Percentiles rank a stretch among this genome's conserved stretches.
Conservation (phyloP, 1,284 basidiomycete species). For the Wallemia ichthyophaga region DNA sequence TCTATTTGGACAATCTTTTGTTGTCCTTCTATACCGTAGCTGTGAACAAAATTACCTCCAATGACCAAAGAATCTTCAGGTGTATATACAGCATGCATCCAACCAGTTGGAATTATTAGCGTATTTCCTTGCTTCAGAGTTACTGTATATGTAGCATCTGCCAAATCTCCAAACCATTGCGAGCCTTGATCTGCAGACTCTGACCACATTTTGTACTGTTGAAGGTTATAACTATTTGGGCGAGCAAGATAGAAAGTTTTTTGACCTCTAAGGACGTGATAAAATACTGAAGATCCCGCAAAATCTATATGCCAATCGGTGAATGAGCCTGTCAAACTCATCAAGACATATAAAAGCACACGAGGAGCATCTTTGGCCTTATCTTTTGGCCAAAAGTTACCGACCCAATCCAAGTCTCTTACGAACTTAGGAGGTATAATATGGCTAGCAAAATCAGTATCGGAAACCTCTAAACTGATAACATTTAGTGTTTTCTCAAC, state of each 20-base stretch:
- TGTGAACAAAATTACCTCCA: conserved; percentile 87
- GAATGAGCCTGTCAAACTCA: conserved; percentile 42
- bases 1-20: conserved; percentile 33
- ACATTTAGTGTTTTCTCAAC: conserved; percentile 40
- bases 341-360: conserved; percentile 82
- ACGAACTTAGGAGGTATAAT: conserved; percentile 60
- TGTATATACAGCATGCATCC: conserved; percentile 94
- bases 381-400: conserved; percentile 53
- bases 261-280: conserved; percentile 59
- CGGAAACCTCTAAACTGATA: conserved; percentile 59
- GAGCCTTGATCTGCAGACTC: conserved; percentile 35
- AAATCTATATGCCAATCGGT: conserved; percentile 66
- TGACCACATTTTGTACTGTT: conserved; percentile 53
- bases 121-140: conserved; percentile 58
- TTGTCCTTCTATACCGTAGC: conserved; percentile 43
- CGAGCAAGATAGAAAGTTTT: conserved; percentile 84
- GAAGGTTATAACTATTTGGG: conserved; percentile 58
- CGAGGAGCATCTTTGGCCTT: conserved; percentile 26
- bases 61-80: conserved; percentile 77
- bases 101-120: conserved; percentile 35
- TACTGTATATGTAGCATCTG: conserved; percentile 61
- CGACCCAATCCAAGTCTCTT: conserved; percentile 78
- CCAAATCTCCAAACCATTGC: conserved; percentile 70
- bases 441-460: conserved; percentile 37
- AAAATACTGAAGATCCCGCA: conserved; percentile 79